Evolutionary conservation across 352 stramenopile species (phyloP).

Genomic region (Phytophthora rubi): DNA sequence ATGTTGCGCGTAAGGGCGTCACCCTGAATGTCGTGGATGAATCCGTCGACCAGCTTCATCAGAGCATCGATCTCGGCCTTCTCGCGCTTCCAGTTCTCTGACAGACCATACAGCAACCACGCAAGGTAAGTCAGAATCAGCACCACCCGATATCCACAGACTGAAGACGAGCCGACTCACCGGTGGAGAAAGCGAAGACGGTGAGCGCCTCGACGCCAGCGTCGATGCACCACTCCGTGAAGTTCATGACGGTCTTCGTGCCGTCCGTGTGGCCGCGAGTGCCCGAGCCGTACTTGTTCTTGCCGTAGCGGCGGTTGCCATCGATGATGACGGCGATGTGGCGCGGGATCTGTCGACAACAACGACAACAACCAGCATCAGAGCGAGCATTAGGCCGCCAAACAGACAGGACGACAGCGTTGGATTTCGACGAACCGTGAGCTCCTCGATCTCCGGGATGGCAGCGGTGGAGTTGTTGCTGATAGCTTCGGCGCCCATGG

Average conservation of each 20-base stretch:
- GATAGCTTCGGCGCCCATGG: constrained; percentile 25
- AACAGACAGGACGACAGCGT: not conserved
- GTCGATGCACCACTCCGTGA: constrained; percentile 97
- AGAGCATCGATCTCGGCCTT: constrained; percentile 87
- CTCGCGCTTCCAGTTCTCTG: constrained; percentile 95
- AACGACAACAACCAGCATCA: not conserved
- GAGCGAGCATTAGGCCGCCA: constrained; percentile 16
- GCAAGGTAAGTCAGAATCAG: constrained; percentile 4
- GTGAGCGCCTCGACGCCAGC: constrained; percentile 90
- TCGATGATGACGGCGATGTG: constrained; percentile 98
- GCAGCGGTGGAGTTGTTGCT: constrained; percentile 16
- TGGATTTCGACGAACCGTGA: constrained; percentile 28
- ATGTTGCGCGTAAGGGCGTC: constrained; percentile 91
- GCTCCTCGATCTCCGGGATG: constrained; percentile 20
- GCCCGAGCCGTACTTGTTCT: constrained; percentile 77
- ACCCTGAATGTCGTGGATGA: constrained; percentile 91
- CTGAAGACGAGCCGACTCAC: constrained; percentile 28
- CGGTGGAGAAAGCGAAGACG: constrained; percentile 95
- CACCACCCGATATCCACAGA: not conserved
- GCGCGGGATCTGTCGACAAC: constrained; percentile 57
- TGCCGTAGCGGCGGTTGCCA: constrained; percentile 95
- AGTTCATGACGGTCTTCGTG: constrained; percentile 95
- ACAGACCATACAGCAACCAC: constrained; percentile 6
- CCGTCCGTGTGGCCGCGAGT: constrained; percentile 94
- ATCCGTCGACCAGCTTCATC: constrained; percentile 96